Evolutionary conservation across 1,139 yeast genomes (phyloP), one percentile per base, ranked within the genome.

Genomic region (Suhomyces atakaporum): DNA sequence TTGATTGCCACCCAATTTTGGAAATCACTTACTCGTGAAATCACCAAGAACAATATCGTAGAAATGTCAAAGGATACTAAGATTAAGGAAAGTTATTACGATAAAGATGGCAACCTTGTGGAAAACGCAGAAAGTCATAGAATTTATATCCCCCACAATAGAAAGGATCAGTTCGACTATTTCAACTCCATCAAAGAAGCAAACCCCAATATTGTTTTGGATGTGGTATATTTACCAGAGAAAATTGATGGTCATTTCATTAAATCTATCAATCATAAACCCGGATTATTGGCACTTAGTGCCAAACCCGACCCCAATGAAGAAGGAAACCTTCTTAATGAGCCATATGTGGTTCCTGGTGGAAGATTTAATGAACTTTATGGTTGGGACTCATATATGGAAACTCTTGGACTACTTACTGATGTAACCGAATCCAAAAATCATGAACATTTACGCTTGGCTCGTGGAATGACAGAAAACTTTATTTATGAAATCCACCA

Each of bases 361-460:
- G 98, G 98, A 14, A 70, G 98, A 45, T 92, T 92, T 62, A 94
- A 94, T 61, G 98, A 92, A 62, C 74, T 89, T 38, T 92, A 92
- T 54, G 98, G 98, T 7, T 92, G 98, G 98, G 98, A 92, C 60
- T 88, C 97, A 2, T 92, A 92, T 57, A 85, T 94, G 84, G 92
- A 85, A 56, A 79, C 95, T 0, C 62, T 90, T 21, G 98, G 98
- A 1, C 69, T 92, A 33, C 60, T 92, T 27, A 75, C 79, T 11
- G 87, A 86, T 52, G 81, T 77, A 18, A 71, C 79, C 7, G 39
- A 47, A n/a, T 53, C 72, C 3, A 84, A 81, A 25, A 46, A 61
- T 29, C 55, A 54, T 30, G 57, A 54, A n/a, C 63, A 66, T 45
- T 60, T 70, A 35, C 46, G 55, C 19, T 71, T 90, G 27, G 94